phyloP scores from a whole-genome alignment of 257 asterid genomes.

The Solanum medicagineum region DNA sequence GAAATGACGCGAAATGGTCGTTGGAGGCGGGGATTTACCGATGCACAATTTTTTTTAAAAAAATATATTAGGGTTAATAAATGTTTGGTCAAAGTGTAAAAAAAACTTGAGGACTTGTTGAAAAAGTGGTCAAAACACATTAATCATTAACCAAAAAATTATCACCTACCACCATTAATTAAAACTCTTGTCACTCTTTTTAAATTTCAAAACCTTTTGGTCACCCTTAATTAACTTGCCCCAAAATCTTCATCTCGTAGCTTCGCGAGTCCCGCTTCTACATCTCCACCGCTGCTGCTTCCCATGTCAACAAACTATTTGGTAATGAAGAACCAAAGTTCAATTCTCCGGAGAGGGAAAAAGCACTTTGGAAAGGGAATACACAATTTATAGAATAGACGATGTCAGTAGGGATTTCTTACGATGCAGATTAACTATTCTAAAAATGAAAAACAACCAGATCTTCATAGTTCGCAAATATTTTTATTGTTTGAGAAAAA shows the following conservation, averaged over 20 bases:
- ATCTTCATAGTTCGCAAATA: not conserved
- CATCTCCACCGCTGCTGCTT: conserved; percentile 70
- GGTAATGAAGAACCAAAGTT: not conserved
- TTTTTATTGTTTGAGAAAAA: not conserved
- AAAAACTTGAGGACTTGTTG: too few species aligned
- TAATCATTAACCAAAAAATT: too few species aligned
- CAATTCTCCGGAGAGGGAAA: not conserved
- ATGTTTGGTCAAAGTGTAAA: too few species aligned
- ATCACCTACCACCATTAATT: too few species aligned
- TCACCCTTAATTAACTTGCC: not conserved
- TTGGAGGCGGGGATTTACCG: too few species aligned
- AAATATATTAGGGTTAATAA: too few species aligned
- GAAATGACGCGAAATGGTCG: too few species aligned
- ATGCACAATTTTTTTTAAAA: too few species aligned
- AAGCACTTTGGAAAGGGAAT: not conserved
- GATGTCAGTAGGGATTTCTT: not conserved
- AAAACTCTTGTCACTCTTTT: too few species aligned
- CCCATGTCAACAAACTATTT: conserved; percentile 15
- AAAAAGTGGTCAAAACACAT: too few species aligned
- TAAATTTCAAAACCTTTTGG: too few species aligned
- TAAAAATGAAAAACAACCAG: not conserved
- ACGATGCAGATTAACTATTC: not conserved
- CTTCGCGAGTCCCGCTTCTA: conserved; percentile 97
- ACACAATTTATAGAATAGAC: not conserved
- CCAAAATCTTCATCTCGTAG: conserved; percentile 94